Base-by-base conservation (phyloP, 2,329 filamentous ascomycete species). In the Colletotrichum musae region DNA sequence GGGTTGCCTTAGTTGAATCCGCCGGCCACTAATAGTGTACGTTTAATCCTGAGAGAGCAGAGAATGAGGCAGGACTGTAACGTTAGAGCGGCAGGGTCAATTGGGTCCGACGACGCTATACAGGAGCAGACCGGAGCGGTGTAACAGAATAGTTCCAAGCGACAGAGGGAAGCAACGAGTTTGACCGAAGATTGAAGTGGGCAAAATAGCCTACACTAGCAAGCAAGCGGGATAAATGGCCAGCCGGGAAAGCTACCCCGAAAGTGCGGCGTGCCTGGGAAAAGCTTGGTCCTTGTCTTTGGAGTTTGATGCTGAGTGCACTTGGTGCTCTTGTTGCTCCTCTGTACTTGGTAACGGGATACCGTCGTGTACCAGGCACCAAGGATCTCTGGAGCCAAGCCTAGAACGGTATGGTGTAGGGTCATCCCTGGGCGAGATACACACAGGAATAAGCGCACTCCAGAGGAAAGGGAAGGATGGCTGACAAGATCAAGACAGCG, bases 401-500 rank as follows among this genome's bases (percentile, higher is more conserved):
- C 62, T 32, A 69, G 66, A 69, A 69, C 56, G 51, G 67, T 7
- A 61, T 66, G 53, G 67, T 66, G 62, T 12, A 36, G 43, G 56
- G 51, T 26, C 47, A 53, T 67, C 67, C 45, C 57, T 70, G 67
- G 56, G 61, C 41, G 59, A 66, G 45, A 36, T 36, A 10, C n/a
- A n/a, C n/a, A n/a, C 32, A 36, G 32, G 32, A 36, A 36, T 36
- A 10, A 10, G 32, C 32, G 32, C 32, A 36, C 32, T 36, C 32
- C 32, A 36, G 66, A 41, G 48, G 26, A 45, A 24, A 28, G n/a
- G 12, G 47, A 41, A 45, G 53, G 43, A 60, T 61, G 63, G 45
- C 64, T 68, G 68, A 64, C 68, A 63, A 36, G 59, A n/a, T 15
- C 58, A 54, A 64, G 64, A 64, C 58, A 68, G 68, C 58, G 53